Conservation (phyloP, 1,284 basidiomycete genomes). For the Ganoderma multipileum region DNA sequence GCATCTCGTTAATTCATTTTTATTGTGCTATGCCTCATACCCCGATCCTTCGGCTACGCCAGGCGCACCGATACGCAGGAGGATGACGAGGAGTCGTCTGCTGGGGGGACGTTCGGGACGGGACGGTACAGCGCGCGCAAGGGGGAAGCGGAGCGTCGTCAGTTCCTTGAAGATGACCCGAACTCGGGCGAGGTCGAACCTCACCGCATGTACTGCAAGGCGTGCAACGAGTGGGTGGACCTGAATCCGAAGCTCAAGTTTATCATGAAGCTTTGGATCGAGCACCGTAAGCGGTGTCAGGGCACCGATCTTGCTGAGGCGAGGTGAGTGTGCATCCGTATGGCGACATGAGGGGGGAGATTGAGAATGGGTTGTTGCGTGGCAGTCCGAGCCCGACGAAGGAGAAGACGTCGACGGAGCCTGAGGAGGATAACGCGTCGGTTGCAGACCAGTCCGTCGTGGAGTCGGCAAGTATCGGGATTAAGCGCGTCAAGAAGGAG, state of each 20-base stretch:
- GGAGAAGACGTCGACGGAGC: slow-evolving; percentile 32
- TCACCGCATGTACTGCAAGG: slow-evolving; percentile 58
- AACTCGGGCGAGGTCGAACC: slow-evolving; percentile 61
- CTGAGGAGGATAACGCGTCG: slow-evolving; percentile 35
- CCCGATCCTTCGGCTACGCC: neutral
- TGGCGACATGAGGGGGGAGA: neutral
- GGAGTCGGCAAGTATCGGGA: slow-evolving; percentile 19
- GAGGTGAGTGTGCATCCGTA: slow-evolving; percentile 28
- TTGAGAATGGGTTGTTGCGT: neutral
- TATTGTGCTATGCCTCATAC: neutral
- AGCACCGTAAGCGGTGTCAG: slow-evolving; percentile 56
- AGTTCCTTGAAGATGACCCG: slow-evolving; percentile 65
- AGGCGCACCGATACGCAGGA: slow-evolving; percentile 28
- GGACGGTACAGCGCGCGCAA: slow-evolving; percentile 48
- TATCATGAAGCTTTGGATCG: slow-evolving; percentile 63
- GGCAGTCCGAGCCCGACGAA: slow-evolving; percentile 25
- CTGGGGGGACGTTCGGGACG: slow-evolving; percentile 32
- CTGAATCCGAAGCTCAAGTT: slow-evolving; percentile 61
- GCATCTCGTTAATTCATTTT: neutral
- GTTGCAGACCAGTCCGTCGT: slow-evolving; percentile 27
- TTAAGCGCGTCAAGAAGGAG: slow-evolving; percentile 41
- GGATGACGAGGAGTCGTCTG: slow-evolving; percentile 32
- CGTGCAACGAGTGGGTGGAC: slow-evolving; percentile 59
- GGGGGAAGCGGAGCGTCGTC: slow-evolving; percentile 62
- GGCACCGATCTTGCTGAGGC: slow-evolving; percentile 20